Base-by-base conservation (phyloP, 1,139 yeast genomes). In the Lodderomyces beijingensis region DNA sequence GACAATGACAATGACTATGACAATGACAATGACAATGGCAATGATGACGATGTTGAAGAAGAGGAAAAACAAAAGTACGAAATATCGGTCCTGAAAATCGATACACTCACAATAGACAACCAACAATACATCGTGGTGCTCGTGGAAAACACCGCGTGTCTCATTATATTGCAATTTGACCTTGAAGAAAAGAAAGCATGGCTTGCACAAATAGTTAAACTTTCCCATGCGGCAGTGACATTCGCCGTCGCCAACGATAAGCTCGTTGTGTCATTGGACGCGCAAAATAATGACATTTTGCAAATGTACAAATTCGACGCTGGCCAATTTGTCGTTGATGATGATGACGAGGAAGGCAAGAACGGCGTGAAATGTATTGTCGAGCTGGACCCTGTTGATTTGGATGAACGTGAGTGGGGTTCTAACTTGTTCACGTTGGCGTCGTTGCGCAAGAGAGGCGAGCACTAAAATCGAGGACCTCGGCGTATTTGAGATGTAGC, bases 401-500 rank as follows among this genome's bases (percentile, higher is more conserved):
- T 61, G 6, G 51, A 57, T 2, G 48, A 59, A 39, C 43, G 70
- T 54, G 79, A 78, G 11, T 57, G 76, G n/a, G n/a, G n/a, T 34
- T 77, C 76, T 42, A 85, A 91, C 11, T 67, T 86, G 46, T 83
- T 81, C 54, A 69, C 70, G 33, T 67, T 77, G 24, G 70, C 74
- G 39, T 70, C 77, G 28, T 66, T 87, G 46, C 79, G 95, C 51
- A 87, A 87, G 60, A 79, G 94, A 56, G 83, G 93, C 42, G 95
- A 86, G 52, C 87, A 83, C 41, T 65, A 42, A 30, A 16, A 27
- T n/a, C n/a, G n/a, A n/a, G n/a, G n/a, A n/a, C n/a, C n/a, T n/a
- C n/a, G 10, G 4, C 5, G 5, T 5, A 4, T 25, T 13, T 23
- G n/a, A n/a, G n/a, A n/a, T n/a, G n/a, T n/a, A n/a, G n/a, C n/a